Evolutionary conservation across 1,139 yeast species (phyloP), one percentile per base, ranked within the genome.

Genomic region (Chernovozyma sophiae-reginae): DNA sequence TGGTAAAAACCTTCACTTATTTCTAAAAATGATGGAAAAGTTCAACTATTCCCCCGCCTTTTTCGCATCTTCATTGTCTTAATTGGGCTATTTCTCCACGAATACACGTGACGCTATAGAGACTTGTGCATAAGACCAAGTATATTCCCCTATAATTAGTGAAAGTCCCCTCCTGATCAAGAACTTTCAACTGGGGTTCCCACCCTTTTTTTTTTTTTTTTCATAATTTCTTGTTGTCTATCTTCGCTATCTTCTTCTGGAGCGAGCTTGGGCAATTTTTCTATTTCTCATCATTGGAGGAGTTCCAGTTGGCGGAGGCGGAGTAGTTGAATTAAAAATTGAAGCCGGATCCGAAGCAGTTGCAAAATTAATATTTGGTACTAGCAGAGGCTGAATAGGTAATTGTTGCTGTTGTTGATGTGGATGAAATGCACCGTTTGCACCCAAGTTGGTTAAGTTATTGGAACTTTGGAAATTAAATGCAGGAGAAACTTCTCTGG

Each of bases 261-360:
- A 50, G 37, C 64, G 51, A 47, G 61, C 60, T 34, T 54, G 60
- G 12, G 60, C 58, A 26, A 60, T 53, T 40, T 55, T 56, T 18
- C 65, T 46, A 31, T 52, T 52, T 28, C 55, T 47, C 31, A 48
- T 50, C 14, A 46, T 34, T 27, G 39, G 36, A n/a, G 39, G 39
- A 13, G 39, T 43, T n/a, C 42, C 41, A 13, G 40, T 35, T 19
- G 36, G 36, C 12, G 43, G 44, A 20, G 40, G 42, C 13, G 28
- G 43, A 26, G 39, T 41, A 32, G 33, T 30, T 5, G 33, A 18
- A n/a, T 25, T 26, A 16, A 36, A 36, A 12, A 36, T 30, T 13
- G 29, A 27, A 18, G 35, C 29, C 3, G 39, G 39, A 15, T 33
- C 39, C 4, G 35, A 6, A n/a, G 30, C 10, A 7, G 16, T 23